phyloP scores from a whole-genome alignment of 805 yeast genomes.

The Yarrowia yakushimensis region DNA sequence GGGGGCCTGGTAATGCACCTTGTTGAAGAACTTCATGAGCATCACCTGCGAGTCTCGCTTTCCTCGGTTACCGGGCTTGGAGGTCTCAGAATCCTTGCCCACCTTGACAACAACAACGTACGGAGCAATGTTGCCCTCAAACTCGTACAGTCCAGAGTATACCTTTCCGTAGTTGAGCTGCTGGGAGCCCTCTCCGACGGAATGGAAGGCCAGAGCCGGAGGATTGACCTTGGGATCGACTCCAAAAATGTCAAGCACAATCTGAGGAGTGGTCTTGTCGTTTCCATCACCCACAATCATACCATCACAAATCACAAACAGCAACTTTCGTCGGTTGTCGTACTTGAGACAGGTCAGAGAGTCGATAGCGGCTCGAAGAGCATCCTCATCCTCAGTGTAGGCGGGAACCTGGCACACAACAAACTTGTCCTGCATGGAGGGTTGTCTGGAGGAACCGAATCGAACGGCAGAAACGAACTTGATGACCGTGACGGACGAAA shows the following conservation, averaged over 20 bases:
- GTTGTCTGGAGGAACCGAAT: conserved; percentile 40
- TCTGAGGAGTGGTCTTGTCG: conserved; percentile 54
- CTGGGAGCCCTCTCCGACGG: conserved; percentile 57
- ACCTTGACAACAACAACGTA: conserved; percentile 52
- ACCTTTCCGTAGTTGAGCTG: conserved; percentile 61
- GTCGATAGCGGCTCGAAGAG: conserved; percentile 54
- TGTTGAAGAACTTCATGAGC: conserved; percentile 56
- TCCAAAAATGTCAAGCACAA: conserved; percentile 48
- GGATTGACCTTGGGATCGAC: conserved; percentile 48
- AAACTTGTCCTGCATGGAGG: conserved; percentile 41
- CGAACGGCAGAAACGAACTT: conserved; percentile 42
- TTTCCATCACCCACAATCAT: conserved; percentile 58
- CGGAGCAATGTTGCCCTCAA: conserved; percentile 54
- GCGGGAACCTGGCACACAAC: conserved; percentile 45
- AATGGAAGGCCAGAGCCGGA: conserved; percentile 51
- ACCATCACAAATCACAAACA: conserved; percentile 59
- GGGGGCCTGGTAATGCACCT: conserved; percentile 55
- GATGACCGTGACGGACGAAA: conserved; percentile 41
- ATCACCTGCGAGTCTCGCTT: conserved; percentile 62
- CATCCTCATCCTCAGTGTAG: conserved; percentile 57
- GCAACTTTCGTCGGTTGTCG: conserved; percentile 54
- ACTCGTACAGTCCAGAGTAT: conserved; percentile 59
- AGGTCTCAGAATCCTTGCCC: conserved; percentile 53
- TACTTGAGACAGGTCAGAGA: conserved; percentile 54
- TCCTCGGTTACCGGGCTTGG: conserved; percentile 58